Evolutionary conservation across 2,329 filamentous ascomycete genomes (phyloP), one percentile per base, ranked within the genome.

Genomic region (Fusarium virguliforme): DNA sequence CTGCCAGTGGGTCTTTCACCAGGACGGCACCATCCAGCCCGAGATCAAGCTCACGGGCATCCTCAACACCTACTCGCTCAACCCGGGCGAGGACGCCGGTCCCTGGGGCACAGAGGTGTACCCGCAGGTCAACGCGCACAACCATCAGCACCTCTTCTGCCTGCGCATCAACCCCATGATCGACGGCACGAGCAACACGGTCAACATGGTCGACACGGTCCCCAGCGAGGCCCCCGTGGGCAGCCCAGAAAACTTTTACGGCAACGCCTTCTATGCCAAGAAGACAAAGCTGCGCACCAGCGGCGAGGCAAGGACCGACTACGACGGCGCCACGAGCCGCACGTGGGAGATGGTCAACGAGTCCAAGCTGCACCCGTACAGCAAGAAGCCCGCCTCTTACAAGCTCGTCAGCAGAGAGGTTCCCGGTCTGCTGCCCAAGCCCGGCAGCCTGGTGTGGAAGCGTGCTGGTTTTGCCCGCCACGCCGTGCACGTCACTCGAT

Each of bases 61-160:
- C 78, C 84, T 98, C 60, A 97, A 97, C 85, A 98, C 95, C 0
- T 97, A 97, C 76, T 85, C 90, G 28, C 91, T 97, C 86, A 89
- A 90, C 74, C 89, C 91, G 0, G 92, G 89, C 51, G 94, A 97
- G 81, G 93, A 96, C 70, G 92, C 92, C 8, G 85, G 92, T 32
- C 94, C 93, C 65, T 97, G 94, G 93, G 95, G 95, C 62, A 97
- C 94, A 0, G 91, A 97, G 80, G 95, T 98, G 8, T 96, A 95
- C 77, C 71, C 71, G 1, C 93, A 94, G 0, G 85, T 97, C 77
- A 97, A 97, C 77, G 95, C 95, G 0, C 95, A 97, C 83, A 97
- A 97, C 83, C 95, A 98, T 81, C 94, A 98, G 81, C 95, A 98
- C 80, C 87, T 98, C 34, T 98, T 98, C 88, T 97, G 94, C 78